Base-by-base conservation (phyloP, 371 early-diverging fungal genomes). In the Mortierella sp. region DNA sequence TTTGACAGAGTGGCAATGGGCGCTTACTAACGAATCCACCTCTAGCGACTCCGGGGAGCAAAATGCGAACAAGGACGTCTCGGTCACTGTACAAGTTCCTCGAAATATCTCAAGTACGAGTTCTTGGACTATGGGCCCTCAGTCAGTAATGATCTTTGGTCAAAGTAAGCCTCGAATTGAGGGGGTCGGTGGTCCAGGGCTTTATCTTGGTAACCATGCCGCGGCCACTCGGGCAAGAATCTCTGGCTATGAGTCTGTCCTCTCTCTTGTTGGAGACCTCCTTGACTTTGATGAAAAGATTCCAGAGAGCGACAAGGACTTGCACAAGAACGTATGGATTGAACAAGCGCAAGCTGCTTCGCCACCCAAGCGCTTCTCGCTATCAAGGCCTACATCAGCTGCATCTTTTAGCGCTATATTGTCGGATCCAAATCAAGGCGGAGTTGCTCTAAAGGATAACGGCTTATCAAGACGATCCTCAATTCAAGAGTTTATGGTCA, bases 161-260 rank as follows among this genome's bases (percentile, higher is more conserved):
- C 62, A 55, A 32, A 47, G 69, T 37, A 71, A 69, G 14, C 75
- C 75, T 47, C 72, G 81, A 5, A 45, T 40, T n/a, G 63, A 69
- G 4, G 62, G 78, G 20, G 78, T 73, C 6, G 78, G 72, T 1
- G 80, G 81, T 0, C 81, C 81, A 9, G 81, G 81, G 16, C 35
- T 80, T 24, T 80, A 80, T 52, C 54, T 80, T 26, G 81, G 81
- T 16, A 80, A 80, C 35, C 81, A 80, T 64, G 81, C 75, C 8
- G 81, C 81, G 1, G 81, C 81, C 10, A 75, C 75, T 0, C 37
- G 75, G 18, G 81, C 81, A 49, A n/a, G 75, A 30, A 75, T 80
- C 26, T 75, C 81, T 8, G 81, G 81, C 3, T 80, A 80, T 32
- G 81, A 80, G 43, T 28, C 81, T 8, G 81, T 80, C 14, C 51